Base-by-base conservation (phyloP, 2,329 filamentous ascomycete genomes). In the Aureobasidium pullulans region DNA sequence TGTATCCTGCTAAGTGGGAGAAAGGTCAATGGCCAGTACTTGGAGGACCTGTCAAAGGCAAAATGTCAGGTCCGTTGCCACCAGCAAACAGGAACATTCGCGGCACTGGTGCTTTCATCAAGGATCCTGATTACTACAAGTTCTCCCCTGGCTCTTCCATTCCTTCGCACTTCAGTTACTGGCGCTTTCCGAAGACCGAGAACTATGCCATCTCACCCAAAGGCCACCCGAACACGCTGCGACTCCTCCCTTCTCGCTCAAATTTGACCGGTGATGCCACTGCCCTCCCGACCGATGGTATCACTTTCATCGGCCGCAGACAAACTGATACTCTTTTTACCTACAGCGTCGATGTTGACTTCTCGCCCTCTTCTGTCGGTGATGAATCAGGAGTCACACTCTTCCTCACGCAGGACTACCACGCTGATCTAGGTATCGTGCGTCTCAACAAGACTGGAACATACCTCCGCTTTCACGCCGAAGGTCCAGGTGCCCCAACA, bases 281-380 rank as follows among this genome's bases (percentile, higher is more conserved):
- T 7, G 54, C 56, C 11, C 10, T 52, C 6, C 56, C 60, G 28
- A 72, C 78, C 11, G 78, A 82, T 60, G 77, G 78, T 5, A 78
- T 81, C 67, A 75, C 80, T 0, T 82, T 85, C 47, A 71, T 85
- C 16, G 79, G 77, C 0, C 74, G 79, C 2, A 73, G 81, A 1
- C 82, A 85, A 66, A 79, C 79, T 5, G 77, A 84, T 62, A 80
- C 81, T 0, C 68, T 82, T 0, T 84, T 84, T 66, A 76, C 71
- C 0, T 84, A 75, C 66, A 74, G 70, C 47, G 74, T 80, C 3
- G 72, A 79, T 59, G 53, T 84, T 0, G 68, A 72, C 7, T 83
- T 78, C 63, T 59, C 65, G 0, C 76, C 80, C 0, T 66, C 66
- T 0, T 61, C 61, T 0, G 47, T 66, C 0, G 74, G 75, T 1